Percentiles rank a stretch among this genome's conserved stretches.
Conservation (phyloP, 192 early-diverging fungal genomes). For the Allomyces arbusculus region DNA sequence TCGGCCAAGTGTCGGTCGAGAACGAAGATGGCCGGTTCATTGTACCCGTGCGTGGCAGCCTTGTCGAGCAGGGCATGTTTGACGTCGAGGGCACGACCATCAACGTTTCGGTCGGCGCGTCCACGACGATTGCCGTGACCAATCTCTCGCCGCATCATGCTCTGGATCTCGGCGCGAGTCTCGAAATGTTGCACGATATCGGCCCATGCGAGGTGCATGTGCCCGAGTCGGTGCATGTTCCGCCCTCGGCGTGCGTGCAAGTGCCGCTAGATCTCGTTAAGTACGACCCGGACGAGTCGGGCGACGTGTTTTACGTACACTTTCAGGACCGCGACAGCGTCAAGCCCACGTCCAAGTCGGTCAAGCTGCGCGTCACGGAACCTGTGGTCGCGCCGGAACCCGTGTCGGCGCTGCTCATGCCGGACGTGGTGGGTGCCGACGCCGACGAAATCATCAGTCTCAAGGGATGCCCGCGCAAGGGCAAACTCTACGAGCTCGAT, state of each 20-base stretch:
- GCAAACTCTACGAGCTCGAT: slow-evolving; percentile 44
- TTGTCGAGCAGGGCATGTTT: background rate
- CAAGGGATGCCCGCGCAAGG: background rate
- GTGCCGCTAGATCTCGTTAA: background rate
- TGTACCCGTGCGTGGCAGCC: slow-evolving; percentile 8
- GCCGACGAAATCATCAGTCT: background rate
- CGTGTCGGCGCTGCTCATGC: too few species aligned
- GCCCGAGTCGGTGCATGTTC: background rate
- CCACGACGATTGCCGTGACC: slow-evolving; percentile 18
- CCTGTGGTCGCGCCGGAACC: background rate
- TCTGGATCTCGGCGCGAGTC: slow-evolving; percentile 39
- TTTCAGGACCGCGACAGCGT: background rate
- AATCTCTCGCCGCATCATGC: slow-evolving; percentile 45
- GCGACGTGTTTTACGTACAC: background rate
- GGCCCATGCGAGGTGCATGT: background rate
- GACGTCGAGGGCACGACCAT: background rate
- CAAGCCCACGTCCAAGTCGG: background rate
- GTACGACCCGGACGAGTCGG: background rate
- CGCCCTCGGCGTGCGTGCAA: background rate
- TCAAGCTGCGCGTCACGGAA: background rate
- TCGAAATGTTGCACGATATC: slow-evolving; percentile 18
- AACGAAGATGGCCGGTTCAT: background rate
- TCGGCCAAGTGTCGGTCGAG: background rate
- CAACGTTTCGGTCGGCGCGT: background rate
- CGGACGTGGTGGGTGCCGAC: background rate